Evolutionary conservation across 2,329 filamentous ascomycete genomes (phyloP).

Genomic region (Penicillium sp.): DNA sequence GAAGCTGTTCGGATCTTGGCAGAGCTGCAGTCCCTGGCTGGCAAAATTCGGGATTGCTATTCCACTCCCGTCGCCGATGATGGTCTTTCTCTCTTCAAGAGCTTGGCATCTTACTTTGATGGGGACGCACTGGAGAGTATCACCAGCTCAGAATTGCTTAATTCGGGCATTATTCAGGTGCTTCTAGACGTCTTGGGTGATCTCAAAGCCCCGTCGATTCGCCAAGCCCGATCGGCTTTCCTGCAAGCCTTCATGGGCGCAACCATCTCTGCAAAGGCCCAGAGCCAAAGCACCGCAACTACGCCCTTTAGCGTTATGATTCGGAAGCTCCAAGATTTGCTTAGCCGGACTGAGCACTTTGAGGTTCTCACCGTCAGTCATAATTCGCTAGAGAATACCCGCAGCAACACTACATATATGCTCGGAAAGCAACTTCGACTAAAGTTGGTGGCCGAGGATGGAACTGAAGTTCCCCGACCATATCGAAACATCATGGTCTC

Average conservation of each 20-base stretch:
- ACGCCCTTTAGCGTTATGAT: slow-evolving; percentile 89
- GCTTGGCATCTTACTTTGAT: slow-evolving; percentile 78
- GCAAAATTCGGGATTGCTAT: slow-evolving; percentile 69
- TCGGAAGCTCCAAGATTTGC: slow-evolving; percentile 88
- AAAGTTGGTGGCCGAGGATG: slow-evolving; percentile 77
- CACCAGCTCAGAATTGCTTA: slow-evolving; percentile 89
- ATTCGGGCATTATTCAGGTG: slow-evolving; percentile 81
- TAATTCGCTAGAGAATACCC: slow-evolving; percentile 82
- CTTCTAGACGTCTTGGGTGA: slow-evolving; percentile 78
- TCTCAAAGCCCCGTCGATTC: slow-evolving; percentile 36
- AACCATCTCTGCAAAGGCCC: slow-evolving; percentile 57
- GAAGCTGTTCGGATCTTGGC: slow-evolving; percentile 73
- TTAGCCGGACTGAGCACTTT: slow-evolving; percentile 96
- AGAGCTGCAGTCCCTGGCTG: slow-evolving; percentile 66
- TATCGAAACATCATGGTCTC: slow-evolving; percentile 97
- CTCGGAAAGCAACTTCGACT: slow-evolving; percentile 90
- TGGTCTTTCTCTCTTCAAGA: slow-evolving; percentile 66
- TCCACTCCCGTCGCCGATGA: slow-evolving; percentile 41
- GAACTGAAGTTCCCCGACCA: slow-evolving; percentile 78
- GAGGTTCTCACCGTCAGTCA: slow-evolving; percentile 95
- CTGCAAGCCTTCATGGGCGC: slow-evolving; percentile 88
- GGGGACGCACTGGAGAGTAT: slow-evolving; percentile 85
- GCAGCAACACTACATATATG: slow-evolving; percentile 91
- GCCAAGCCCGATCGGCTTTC: slow-evolving; percentile 72
- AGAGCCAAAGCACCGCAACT: slow-evolving; percentile 60